These are phyloP conservation scores for Ophiostoma populinum DNA, from an alignment of 2,329 filamentous ascomycete genomes.

Conservation along the genomic window DNA sequence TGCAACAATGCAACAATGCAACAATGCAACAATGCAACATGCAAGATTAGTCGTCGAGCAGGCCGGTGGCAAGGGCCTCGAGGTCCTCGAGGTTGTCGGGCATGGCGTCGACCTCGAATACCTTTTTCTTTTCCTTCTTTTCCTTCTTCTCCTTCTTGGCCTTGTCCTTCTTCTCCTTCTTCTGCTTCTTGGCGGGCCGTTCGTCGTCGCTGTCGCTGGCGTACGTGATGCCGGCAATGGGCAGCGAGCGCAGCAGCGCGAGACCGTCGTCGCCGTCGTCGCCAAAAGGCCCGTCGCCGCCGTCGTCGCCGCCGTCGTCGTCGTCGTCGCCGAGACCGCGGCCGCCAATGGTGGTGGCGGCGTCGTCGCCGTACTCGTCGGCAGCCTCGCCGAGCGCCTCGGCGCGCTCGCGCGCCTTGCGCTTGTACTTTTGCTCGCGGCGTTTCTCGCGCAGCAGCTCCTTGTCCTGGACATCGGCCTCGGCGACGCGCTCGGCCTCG, in stretches of 20 bases:
- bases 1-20: not conserved
- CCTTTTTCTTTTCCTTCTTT: slow-evolving; percentile 31
- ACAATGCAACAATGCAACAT: not conserved
- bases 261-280: slow-evolving; percentile 35
- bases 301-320: slow-evolving; percentile 15
- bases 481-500: slow-evolving; percentile 53
- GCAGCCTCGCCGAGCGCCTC: slow-evolving; percentile 19
- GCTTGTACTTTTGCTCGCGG: slow-evolving; percentile 57
- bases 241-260: slow-evolving; percentile 39
- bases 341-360: slow-evolving; percentile 27
- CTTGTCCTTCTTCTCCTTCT: slow-evolving; percentile 41
- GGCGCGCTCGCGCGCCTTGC: slow-evolving; percentile 44
- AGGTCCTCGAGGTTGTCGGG: slow-evolving; percentile 67
- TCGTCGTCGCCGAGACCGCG: slow-evolving; percentile 13
- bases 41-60: slow-evolving; percentile 34
- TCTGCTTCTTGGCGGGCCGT: slow-evolving; percentile 43
- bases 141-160: slow-evolving; percentile 23
- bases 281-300: slow-evolving; percentile 17
- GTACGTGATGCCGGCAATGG: slow-evolving; percentile 23
- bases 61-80: slow-evolving; percentile 56
- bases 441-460: slow-evolving; percentile 60
- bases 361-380: not conserved
- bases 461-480: slow-evolving; percentile 73
- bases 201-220: slow-evolving; percentile 11
- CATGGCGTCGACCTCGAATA: slow-evolving; percentile 46